Base-by-base conservation (phyloP, 2,329 filamentous ascomycete species). In the Xylariaceae sp. region DNA sequence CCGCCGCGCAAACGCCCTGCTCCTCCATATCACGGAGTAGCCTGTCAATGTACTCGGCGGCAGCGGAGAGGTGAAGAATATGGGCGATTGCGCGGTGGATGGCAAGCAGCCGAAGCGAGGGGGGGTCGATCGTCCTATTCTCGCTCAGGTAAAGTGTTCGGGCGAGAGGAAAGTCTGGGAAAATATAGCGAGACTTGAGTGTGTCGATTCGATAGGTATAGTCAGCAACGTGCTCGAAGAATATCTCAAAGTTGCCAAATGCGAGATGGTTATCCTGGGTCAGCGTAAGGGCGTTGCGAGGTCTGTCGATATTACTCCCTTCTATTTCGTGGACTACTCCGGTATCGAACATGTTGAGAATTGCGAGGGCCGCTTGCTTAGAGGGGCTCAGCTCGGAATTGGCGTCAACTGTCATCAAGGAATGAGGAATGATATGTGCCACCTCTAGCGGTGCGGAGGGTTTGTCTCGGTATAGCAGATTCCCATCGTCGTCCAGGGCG, bases 301-400 rank as follows among this genome's bases (percentile, higher is more conserved):
- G 67, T 45, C 65, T 61, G 54, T 74, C 68, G 48, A 74, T 71
- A n/a, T 72, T 62, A 27, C 49, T 45, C 43, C 68, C 69, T 48
- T 71, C 62, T 42, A 73, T 71, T 1, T 71, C 44, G 57, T 66
- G 54, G 7, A 58, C 58, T 22, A 67, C 59, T 30, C 62, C 66
- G 36, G 48, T 53, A 52, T 73, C 68, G 48, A 74, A 72, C 68
- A 74, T 73, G 33, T 72, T 69, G 5, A 73, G 63, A 39, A 74
- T 66, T 27, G 60, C 58, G 12, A 73, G 57, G 2, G 67, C 65
- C 0, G 63, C 60, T 59, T 65, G 46, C 53, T 66, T 65, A 15
- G 61, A 59, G 57, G 41, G 40, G 40, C 51, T 45, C 40, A 47
- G 46, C 46, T 47, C 18, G 36, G 39, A 11, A 32, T 45, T 47